A percentile compares a stretch with the other conserved stretches of the same genome.
phyloP scores from a whole-genome alignment of 2,329 filamentous ascomycete genomes.

The Aspergillus sp. region DNA sequence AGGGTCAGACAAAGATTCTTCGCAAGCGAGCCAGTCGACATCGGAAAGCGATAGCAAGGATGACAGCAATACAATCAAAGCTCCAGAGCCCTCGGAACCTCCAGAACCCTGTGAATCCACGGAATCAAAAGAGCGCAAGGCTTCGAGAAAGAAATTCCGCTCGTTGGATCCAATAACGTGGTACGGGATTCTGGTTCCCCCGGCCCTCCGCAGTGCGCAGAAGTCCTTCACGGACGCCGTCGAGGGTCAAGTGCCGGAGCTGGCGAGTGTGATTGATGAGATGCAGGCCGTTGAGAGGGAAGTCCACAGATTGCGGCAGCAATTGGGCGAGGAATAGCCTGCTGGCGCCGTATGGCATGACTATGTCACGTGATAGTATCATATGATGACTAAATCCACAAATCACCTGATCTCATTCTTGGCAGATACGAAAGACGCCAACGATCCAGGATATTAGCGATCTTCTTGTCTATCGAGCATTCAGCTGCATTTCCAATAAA shows the following conservation, averaged over 20 bases:
- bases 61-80: not conserved
- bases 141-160: slow-evolving; percentile 17
- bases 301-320: slow-evolving; percentile 21
- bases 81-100: not conserved
- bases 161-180: slow-evolving; percentile 37
- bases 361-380: too few species aligned
- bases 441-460: too few species aligned
- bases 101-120: slow-evolving; percentile 3
- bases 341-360: too few species aligned
- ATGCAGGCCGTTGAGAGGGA: slow-evolving; percentile 34
- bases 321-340: slow-evolving; percentile 10
- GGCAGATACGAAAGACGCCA: too few species aligned
- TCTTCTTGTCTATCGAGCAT: too few species aligned
- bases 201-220: slow-evolving; percentile 36
- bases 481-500: too few species aligned
- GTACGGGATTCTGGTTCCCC: slow-evolving; percentile 42
- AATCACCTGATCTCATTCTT: too few species aligned
- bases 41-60: too few species aligned
- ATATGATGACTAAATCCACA: too few species aligned
- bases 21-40: slow-evolving; percentile 1
- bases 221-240: slow-evolving; percentile 33
- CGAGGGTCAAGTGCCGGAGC: slow-evolving; percentile 24
- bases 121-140: slow-evolving; percentile 4
- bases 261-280: slow-evolving; percentile 29
- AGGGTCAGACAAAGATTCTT: not conserved